A percentile compares a stretch with the other conserved stretches of the same genome.
These are phyloP conservation scores for Penicillium sp. DNA, from an alignment of 2,329 filamentous ascomycete species.

Conservation along the genomic window DNA sequence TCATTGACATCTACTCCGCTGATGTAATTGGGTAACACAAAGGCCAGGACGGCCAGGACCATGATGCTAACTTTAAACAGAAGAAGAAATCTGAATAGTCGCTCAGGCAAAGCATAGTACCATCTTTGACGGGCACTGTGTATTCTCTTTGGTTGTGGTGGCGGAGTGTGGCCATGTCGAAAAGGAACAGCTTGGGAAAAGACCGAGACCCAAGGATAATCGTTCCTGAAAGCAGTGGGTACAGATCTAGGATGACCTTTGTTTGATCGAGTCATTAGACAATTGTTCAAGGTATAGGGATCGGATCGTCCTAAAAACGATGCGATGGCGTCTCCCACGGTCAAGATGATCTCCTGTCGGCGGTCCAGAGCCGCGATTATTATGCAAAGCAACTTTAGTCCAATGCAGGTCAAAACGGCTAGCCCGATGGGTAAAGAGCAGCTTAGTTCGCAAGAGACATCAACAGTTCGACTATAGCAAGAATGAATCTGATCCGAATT, in stretches of 20 bases:
- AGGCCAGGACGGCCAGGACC: not conserved
- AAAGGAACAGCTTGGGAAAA: not conserved
- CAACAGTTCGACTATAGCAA: not conserved
- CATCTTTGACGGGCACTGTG: too few relatives aligned
- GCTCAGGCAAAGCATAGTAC: too few relatives aligned
- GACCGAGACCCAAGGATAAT: not conserved
- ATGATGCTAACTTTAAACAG: too few relatives aligned
- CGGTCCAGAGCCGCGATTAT: not conserved
- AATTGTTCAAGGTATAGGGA: not conserved
- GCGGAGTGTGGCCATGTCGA: not conserved
- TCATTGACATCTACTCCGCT: not conserved
- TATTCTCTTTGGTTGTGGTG: too few relatives aligned
- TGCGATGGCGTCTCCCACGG: not conserved
- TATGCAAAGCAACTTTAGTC: not conserved
- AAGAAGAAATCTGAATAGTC: too few relatives aligned
- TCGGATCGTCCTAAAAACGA: not conserved
- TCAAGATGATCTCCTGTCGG: not conserved
- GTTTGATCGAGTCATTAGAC: not conserved
- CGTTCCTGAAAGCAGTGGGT: not conserved
- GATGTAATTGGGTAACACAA: too few relatives aligned
- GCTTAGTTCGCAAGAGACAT: not conserved
- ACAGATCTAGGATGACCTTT: not conserved
- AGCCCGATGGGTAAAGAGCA: not conserved
- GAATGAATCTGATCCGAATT: too few relatives aligned
- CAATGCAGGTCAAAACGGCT: not conserved